Base-by-base conservation (phyloP, 805 yeast genomes). In the Metschnikowia santaceciliae region DNA sequence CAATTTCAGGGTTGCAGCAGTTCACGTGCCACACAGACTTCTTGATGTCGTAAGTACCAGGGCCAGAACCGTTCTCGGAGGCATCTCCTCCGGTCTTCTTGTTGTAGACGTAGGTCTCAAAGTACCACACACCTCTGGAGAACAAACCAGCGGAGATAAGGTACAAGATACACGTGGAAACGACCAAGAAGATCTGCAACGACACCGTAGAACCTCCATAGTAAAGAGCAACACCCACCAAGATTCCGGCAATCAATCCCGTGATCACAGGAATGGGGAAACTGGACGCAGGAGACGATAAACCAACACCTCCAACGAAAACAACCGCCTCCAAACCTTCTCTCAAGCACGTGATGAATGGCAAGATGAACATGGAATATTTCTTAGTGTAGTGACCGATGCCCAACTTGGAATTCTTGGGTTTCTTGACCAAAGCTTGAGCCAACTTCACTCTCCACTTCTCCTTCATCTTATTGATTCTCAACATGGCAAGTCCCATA, bases 381-480 rank as follows among this genome's bases (percentile, higher is more conserved):
- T 88, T 89, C 65, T 82, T 83, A 44, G 84, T 59, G 60, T 80
- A 69, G 63, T 77, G 78, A 26, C 83, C 78, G 36, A 84, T 36
- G 54, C 70, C 79, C 63, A 80, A 82, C 56, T 80, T 72, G 54
- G 69, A 67, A 54, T 68, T 78, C 14, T 67, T 67, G 42, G 69
- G 65, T n/a, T 38, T 46, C 32, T 37, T 37, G 56, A 82, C 83
- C 48, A 90, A 71, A 10, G 97, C 92, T 64, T 74, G 79, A 22
- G 97, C 96, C 65, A 92, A 88, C 74, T 92, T 92, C 58, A 90
- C 78, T 76, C 97, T 83, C 98, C 98, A 92, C 74, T 92, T 92
- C 60, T 83, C 91, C 74, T 90, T 90, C 96, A 91, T 88, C 77
- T 91, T 90, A 76, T 91, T 91, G 69, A 91, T 79, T 72, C 97